Evolutionary conservation across 2,329 filamentous ascomycete species (phyloP), one percentile per base, ranked within the genome.

Genomic region (Cytospora leucostoma): DNA sequence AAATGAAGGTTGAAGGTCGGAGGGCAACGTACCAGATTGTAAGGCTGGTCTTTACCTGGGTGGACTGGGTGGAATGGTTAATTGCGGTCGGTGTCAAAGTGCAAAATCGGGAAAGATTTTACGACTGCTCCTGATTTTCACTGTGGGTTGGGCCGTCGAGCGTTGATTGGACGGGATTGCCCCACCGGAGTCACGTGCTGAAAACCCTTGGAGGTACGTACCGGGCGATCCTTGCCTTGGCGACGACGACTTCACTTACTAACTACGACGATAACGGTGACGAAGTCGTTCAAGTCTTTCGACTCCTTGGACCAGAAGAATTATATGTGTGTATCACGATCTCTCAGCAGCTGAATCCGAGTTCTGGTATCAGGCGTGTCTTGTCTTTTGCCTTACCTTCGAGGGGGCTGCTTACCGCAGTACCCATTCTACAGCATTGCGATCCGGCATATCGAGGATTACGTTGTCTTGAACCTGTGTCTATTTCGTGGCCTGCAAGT

Each of bases 31-130:
- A 66, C 64, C 61, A 61, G 61, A 61, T 38, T 60, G 61, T 44
- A 27, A 34, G 34, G 56, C 54, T 60, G 56, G 62, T 52, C 58
- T 62, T 62, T 52, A 59, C 65, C 62, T 65, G 62, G 65, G 61
- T 61, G 40, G 27, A 27, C 40, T 60, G 37, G 35, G 53, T 57
- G 40, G 33, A 44, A 44, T 37, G 15, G 50, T 52, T 63, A 44
- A 32, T 51, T 53, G 61, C 51, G 47, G 34, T 52, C 50, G 33
- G 21, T 32, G 38, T 52, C 38, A 15, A 40, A 34, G 51, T 57
- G 49, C 44, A 49, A 52, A 44, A 65, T 38, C 52, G 52, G 44
- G 44, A 47, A 50, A 58, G 51, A 49, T 60, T 62, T 65, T 58
- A 51, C 56, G 38, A 57, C 47, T 49, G 49, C 51, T 59, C 38